A percentile compares a stretch with the other conserved stretches of the same genome.
phyloP scores from a whole-genome alignment of 1,284 basidiomycete genomes.

The Ceratobasidium sp. region DNA sequence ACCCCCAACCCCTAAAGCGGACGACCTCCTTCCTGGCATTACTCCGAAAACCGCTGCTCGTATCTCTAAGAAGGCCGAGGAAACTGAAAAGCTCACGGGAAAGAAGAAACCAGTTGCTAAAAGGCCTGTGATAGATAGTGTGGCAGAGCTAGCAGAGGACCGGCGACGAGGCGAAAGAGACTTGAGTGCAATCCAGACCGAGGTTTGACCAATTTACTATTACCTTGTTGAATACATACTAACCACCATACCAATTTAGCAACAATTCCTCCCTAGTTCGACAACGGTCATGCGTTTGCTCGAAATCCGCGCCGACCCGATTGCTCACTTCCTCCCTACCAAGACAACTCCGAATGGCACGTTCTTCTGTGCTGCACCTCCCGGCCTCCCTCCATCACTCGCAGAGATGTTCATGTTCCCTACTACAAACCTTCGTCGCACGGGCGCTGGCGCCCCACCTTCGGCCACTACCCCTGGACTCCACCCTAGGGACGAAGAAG shows the following conservation, averaged over 20 bases:
- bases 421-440: conserved; percentile 55
- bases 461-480: conserved; percentile 57
- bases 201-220: conserved; percentile 49
- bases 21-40: conserved; percentile 52
- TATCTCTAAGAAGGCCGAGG: conserved; percentile 48
- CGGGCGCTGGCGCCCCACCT: conserved; percentile 19
- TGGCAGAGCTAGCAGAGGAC: conserved; percentile 83
- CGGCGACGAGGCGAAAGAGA: conserved; percentile 67
- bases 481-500: conserved; percentile 20
- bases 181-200: conserved; percentile 75
- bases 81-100: conserved; percentile 60
- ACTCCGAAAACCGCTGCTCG: conserved; percentile 60
- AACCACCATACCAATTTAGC: conserved; percentile 48
- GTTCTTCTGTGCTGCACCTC: conserved; percentile 78
- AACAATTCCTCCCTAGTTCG: conserved; percentile 84
- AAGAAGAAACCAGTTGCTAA: conserved; percentile 78
- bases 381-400: conserved; percentile 81
- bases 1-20: conserved; percentile 72
- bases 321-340: conserved; percentile 84
- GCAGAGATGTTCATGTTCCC: conserved; percentile 84
- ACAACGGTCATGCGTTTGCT: conserved; percentile 80
- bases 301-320: conserved; percentile 84
- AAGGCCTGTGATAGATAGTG: conserved; percentile 63
- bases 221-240: background rate
- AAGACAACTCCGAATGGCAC: conserved; percentile 72